These are phyloP conservation scores for Coleophoma eucalyptorum DNA, from an alignment of 2,329 filamentous ascomycete genomes.

Conservation along the genomic window DNA sequence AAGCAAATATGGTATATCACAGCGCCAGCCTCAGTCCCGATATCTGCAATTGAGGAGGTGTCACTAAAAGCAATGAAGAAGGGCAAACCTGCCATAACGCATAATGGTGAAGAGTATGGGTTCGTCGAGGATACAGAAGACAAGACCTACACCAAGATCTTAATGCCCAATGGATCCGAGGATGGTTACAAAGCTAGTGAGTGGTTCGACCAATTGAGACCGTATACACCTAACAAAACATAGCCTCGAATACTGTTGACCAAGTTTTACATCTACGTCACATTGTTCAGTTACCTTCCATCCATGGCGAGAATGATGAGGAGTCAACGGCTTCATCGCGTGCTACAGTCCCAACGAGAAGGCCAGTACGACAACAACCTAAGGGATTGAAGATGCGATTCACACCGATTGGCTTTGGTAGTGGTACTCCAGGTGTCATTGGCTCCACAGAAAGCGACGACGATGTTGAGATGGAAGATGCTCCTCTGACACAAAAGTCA, in stretches of 20 bases:
- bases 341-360: constrained; percentile 43
- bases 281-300: constrained; percentile 46
- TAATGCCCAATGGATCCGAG: constrained; percentile 55
- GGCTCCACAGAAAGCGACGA: constrained; percentile 20
- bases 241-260: constrained; percentile 44
- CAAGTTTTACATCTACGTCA: constrained; percentile 64
- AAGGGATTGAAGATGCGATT: constrained; percentile 64
- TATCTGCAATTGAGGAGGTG: constrained; percentile 62
- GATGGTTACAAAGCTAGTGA: constrained; percentile 51
- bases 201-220: constrained; percentile 17
- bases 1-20: constrained; percentile 83
- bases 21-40: constrained; percentile 64
- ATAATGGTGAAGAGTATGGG: constrained; percentile 61
- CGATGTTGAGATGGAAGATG: constrained; percentile 12
- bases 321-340: constrained; percentile 19
- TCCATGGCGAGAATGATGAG: constrained; percentile 31
- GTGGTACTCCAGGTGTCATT: constrained; percentile 35
- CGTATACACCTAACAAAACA: background rate
- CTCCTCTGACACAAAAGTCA: constrained; percentile 2
- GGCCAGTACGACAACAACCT: constrained; percentile 59
- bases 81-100: constrained; percentile 52
- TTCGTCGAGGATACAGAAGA: constrained; percentile 49
- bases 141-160: constrained; percentile 50
- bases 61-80: constrained; percentile 54
- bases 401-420: constrained; percentile 58